These are phyloP conservation scores for Aspergillus avenaceus DNA, from an alignment of 495 filamentous ascomycete species.

Conservation along the genomic window DNA sequence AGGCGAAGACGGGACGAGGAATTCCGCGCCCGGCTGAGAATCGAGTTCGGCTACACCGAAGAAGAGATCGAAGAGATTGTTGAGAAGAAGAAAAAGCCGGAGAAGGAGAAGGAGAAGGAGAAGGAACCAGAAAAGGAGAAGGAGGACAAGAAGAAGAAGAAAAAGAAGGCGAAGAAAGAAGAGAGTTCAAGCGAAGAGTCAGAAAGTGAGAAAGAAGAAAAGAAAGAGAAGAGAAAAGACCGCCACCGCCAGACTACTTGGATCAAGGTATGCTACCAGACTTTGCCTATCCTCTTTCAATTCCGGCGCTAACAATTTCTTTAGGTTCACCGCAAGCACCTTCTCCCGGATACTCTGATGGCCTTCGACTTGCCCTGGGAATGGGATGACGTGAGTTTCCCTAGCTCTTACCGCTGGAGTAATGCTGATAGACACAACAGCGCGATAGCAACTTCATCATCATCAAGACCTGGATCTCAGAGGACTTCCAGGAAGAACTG, in stretches of 20 bases:
- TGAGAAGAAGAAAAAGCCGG: slow-evolving; percentile 53
- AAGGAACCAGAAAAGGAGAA: slow-evolving; percentile 41
- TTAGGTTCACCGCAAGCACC: slow-evolving; percentile 46
- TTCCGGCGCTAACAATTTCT: not conserved
- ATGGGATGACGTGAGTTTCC: slow-evolving; percentile 41
- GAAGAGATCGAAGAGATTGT: slow-evolving; percentile 53
- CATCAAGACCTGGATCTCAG: slow-evolving; percentile 71
- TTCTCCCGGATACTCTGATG: slow-evolving; percentile 47
- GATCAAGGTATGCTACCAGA: slow-evolving; percentile 40
- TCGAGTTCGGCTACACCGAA: slow-evolving; percentile 37
- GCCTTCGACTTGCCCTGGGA: slow-evolving; percentile 47
- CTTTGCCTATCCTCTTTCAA: not conserved
- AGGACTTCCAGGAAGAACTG: slow-evolving; percentile 67
- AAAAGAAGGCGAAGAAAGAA: slow-evolving; percentile 34
- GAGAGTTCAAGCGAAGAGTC: slow-evolving; percentile 38
- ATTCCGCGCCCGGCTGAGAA: slow-evolving; percentile 36
- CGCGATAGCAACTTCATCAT: slow-evolving; percentile 67
- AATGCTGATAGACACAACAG: slow-evolving; percentile 11
- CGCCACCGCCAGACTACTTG: slow-evolving; percentile 40
- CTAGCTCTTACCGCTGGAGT: too few species aligned
- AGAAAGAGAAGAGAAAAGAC: slow-evolving; percentile 33
- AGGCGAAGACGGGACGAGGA: slow-evolving; percentile 43
- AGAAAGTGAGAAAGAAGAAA: slow-evolving; percentile 35
- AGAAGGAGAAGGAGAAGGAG: slow-evolving; percentile 43
- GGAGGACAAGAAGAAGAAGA: slow-evolving; percentile 45